Conservation (phyloP, 2,329 filamentous ascomycete species). For the Pseudogymnoascus sp. region DNA sequence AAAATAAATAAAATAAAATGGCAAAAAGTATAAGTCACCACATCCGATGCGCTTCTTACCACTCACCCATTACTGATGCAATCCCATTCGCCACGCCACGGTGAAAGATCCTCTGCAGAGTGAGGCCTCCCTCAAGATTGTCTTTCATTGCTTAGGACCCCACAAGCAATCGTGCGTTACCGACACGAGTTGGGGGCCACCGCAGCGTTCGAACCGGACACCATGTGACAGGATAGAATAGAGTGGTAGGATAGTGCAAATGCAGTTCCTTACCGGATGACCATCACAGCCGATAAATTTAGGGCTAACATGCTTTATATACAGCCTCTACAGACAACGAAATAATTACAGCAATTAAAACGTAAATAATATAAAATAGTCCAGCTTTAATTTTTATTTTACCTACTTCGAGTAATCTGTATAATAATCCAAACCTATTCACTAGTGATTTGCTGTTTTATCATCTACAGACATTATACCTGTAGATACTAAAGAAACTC, state of each 20-base stretch:
- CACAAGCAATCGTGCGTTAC: constrained; percentile 57
- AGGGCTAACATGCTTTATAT: constrained; percentile 19
- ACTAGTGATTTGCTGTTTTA: too few relatives aligned
- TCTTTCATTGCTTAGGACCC: constrained; percentile 60
- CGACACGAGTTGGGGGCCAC: constrained; percentile 57
- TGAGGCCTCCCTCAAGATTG: constrained; percentile 63
- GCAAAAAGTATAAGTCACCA: constrained; percentile 10
- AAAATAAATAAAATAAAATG: not conserved
- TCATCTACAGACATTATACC: not conserved
- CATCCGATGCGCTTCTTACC: constrained; percentile 9
- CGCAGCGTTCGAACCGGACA: constrained; percentile 63
- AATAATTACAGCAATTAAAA: not conserved
- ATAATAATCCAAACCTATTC: not conserved
- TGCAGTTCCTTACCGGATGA: constrained; percentile 45
- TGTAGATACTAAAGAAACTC: not conserved
- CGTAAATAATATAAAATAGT: not conserved
- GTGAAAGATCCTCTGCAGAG: constrained; percentile 65
- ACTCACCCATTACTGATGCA: constrained; percentile 45
- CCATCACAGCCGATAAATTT: constrained; percentile 49
- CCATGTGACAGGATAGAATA: constrained; percentile 31
- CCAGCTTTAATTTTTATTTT: not conserved
- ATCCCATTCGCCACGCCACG: constrained; percentile 61
- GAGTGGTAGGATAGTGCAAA: constrained; percentile 46
- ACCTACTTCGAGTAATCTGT: not conserved
- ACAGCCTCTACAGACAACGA: not conserved